These are phyloP conservation scores for Brasenia schreberi DNA, from an alignment of 164 flowering plant species.

Conservation along the genomic window DNA sequence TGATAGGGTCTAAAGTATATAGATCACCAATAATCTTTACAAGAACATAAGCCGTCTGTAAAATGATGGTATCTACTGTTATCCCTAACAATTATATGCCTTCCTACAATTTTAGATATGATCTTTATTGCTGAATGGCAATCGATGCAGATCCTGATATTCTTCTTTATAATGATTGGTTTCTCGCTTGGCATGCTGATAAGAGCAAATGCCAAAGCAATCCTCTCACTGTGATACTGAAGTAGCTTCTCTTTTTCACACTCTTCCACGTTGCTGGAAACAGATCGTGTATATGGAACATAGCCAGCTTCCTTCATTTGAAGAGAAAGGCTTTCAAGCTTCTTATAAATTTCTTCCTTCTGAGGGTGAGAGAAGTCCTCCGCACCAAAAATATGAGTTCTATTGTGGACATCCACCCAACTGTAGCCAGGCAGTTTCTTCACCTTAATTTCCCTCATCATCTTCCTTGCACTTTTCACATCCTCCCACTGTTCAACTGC, in stretches of 20 bases:
- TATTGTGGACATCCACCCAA: conserved; percentile 41
- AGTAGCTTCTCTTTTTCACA: conserved; percentile 30
- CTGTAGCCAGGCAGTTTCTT: conserved; percentile 51
- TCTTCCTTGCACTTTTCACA: conserved; percentile 33
- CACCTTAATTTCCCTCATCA: conserved; percentile 28
- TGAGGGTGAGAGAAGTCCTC: conserved; percentile 44
- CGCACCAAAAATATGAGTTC: conserved; percentile 38
- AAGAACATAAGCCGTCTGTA: conserved; percentile 32
- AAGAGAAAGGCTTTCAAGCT: conserved; percentile 27
- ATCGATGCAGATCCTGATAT: conserved; percentile 32
- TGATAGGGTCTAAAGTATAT: too few relatives aligned
- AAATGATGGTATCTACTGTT: conserved; percentile 45
- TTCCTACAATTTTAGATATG: conserved; percentile 30
- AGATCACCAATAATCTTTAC: conserved; percentile 40
- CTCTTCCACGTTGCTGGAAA: conserved; percentile 26
- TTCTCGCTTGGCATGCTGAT: conserved; percentile 32
- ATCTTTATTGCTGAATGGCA: conserved; percentile 42
- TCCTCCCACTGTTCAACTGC: conserved; percentile 31
- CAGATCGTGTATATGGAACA: conserved; percentile 19
- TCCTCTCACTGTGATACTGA: conserved; percentile 38
- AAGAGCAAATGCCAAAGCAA: conserved; percentile 43
- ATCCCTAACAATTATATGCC: conserved; percentile 39
- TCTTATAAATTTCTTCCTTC: conserved; percentile 28
- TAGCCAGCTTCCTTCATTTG: conserved; percentile 34
- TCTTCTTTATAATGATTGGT: conserved; percentile 44